These are phyloP conservation scores for Aspergillus neoniger DNA, from an alignment of 2,329 filamentous ascomycete genomes.

Conservation along the genomic window DNA sequence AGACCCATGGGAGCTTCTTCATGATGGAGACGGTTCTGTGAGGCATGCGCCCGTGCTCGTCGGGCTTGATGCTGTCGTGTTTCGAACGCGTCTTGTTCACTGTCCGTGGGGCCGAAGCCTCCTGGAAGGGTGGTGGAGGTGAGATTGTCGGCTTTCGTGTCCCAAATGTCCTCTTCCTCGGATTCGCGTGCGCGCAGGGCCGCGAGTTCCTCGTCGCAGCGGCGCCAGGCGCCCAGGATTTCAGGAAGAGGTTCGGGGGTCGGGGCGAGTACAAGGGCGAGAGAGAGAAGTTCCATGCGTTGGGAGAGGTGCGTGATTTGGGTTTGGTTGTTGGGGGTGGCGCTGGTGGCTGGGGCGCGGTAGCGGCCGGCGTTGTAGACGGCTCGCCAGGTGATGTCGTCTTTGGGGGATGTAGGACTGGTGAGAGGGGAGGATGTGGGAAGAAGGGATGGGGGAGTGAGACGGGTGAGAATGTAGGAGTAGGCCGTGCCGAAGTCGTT, in stretches of 20 bases:
- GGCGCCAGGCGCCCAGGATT: slow-evolving; percentile 63
- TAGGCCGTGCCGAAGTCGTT: slow-evolving; percentile 63
- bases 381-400: slow-evolving; percentile 66
- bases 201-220: slow-evolving; percentile 63
- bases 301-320: slow-evolving; percentile 61
- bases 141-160: slow-evolving; percentile 54
- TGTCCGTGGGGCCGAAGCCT: slow-evolving; percentile 47
- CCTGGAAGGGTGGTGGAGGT: slow-evolving; percentile 40
- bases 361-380: slow-evolving; percentile 64
- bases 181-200: slow-evolving; percentile 56
- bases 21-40: slow-evolving; percentile 27
- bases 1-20: slow-evolving; percentile 55
- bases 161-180: slow-evolving; percentile 60
- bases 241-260: slow-evolving; percentile 58
- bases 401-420: slow-evolving; percentile 37
- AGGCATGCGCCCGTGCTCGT: slow-evolving; percentile 31
- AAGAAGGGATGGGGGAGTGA: slow-evolving; percentile 44
- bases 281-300: slow-evolving; percentile 65
- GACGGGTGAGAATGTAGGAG: slow-evolving; percentile 64
- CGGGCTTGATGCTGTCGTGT: slow-evolving; percentile 43
- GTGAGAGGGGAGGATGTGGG: slow-evolving; percentile 30
- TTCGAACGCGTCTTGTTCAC: slow-evolving; percentile 49
- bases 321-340: slow-evolving; percentile 37
- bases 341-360: slow-evolving; percentile 38
- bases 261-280: slow-evolving; percentile 62